Evolutionary conservation across 73 alveolate species (phyloP), one percentile per base, ranked within the genome.

Genomic region (Paramecium sexaurelia): DNA sequence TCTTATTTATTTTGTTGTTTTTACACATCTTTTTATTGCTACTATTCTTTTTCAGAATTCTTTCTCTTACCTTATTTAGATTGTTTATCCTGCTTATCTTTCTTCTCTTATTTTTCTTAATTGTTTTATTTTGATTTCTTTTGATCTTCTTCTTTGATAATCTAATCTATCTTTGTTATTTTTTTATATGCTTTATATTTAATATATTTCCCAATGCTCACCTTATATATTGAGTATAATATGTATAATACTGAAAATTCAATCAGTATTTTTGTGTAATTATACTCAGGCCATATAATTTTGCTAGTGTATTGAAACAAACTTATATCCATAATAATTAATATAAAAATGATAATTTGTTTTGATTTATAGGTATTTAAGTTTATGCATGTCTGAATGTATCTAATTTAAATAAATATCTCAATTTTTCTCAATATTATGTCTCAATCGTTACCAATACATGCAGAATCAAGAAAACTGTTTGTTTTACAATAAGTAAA

Each of bases 391-490:
- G 67, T 51, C 29, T 22, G 83, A 29, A 61, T 26, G 83, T 61
- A 61, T 61, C 83, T 61, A 61, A 61, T 61, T 61, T 61, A 29
- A 61, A 61, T 61, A n/a, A 51, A 51, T 51, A 51, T 51, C 67
- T 51, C 67, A 51, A 45, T 51, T 51, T 17, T 51, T 61, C 83
- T 61, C 83, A 61, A 5, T 61, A 19, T 61, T 11, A 29, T 61
- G 39, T 61, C 83, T 61, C 83, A 61, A 61, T 61, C 39, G 26
- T 29, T 61, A 32, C 24, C 83, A 0, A 51, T 51, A 26, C 83
- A 61, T 6, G 39, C 39, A 61, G 83, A 29, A 26, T 29, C 39
- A 19, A 61, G 83, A 61, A 29, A 61, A 32, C 19, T 29, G 39
- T 61, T 61, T 61, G 83, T 61, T 32, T 29, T 32, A 29, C 83